Evolutionary conservation across 495 filamentous ascomycete species (phyloP).

Genomic region (Thermothielavioides terrestris): DNA sequence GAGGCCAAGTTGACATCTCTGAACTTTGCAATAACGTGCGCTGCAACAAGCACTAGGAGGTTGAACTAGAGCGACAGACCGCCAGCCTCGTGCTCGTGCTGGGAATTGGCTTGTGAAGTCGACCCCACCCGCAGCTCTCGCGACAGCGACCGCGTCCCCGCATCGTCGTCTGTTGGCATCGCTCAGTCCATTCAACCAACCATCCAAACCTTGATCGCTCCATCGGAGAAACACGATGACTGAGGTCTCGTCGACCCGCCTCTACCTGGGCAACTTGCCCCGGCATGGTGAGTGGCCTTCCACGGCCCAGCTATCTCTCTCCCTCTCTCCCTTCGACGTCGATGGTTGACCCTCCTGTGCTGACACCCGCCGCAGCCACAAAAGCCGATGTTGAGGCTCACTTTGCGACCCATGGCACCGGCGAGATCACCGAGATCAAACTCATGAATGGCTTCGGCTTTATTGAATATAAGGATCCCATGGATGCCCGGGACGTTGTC

Average conservation of each 20-base stretch:
- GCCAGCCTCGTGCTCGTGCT: no score
- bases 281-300: conserved; percentile 68
- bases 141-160: background rate
- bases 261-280: conserved; percentile 96
- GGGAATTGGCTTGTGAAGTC: no score
- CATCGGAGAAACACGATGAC: conserved; percentile 38
- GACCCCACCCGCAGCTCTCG: conserved; percentile 3
- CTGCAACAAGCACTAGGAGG: no score
- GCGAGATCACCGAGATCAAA: conserved; percentile 97
- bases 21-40: no score
- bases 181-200: background rate
- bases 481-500: conserved; percentile 95
- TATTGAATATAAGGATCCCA: conserved; percentile 95
- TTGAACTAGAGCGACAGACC: no score
- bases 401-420: conserved; percentile 89
- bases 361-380: conserved; percentile 55
- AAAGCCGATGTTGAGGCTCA: conserved; percentile 95
- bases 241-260: conserved; percentile 83
- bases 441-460: conserved; percentile 99
- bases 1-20: no score
- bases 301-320: background rate
- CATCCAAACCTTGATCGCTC: no score
- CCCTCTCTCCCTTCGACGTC: conserved; percentile 9
- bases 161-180: background rate
- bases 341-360: background rate